phyloP scores from a whole-genome alignment of 1,139 yeast genomes.

The Suhomyces atakaporum region DNA sequence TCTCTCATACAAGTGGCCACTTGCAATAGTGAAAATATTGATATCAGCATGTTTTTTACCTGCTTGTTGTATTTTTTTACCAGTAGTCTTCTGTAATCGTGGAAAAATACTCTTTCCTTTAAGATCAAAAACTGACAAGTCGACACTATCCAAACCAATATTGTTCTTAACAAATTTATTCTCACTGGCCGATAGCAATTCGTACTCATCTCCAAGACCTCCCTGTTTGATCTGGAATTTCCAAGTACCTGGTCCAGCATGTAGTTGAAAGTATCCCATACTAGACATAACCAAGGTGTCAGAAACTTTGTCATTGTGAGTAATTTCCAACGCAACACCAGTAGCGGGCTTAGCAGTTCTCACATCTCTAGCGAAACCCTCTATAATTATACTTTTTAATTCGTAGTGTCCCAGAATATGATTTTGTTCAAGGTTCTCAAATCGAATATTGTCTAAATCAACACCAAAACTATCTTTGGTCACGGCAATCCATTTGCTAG shows the following conservation, averaged over 20 bases:
- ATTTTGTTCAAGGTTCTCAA: constrained; percentile 30
- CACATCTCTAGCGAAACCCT: constrained; percentile 66
- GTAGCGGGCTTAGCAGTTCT: constrained; percentile 42
- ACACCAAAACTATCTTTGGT: constrained; percentile 44
- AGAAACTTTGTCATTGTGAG: constrained; percentile 18
- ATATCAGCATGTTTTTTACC: constrained; percentile 53
- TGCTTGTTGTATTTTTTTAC: constrained; percentile 17
- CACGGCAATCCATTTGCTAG: constrained; percentile 64
- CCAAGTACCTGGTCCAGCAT: constrained; percentile 71
- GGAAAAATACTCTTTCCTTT: constrained; percentile 47
- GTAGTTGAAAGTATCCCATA: constrained; percentile 74
- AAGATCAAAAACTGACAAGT: constrained; percentile 38
- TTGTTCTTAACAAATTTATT: constrained; percentile 31
- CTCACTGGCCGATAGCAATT: constrained; percentile 39
- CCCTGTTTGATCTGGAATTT: constrained; percentile 47
- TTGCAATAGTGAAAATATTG: constrained; percentile 81
- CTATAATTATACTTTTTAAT: constrained; percentile 57
- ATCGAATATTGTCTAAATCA: constrained; percentile 63
- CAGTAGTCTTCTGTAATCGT: constrained; percentile 42
- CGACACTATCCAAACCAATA: constrained; percentile 18
- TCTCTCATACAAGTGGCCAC: constrained; percentile 77
- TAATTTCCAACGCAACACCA: constrained; percentile 52
- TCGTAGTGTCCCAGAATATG: constrained; percentile 21
- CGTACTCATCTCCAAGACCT: constrained; percentile 38
- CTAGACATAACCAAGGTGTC: constrained; percentile 75